Evolutionary conservation across 1,284 basidiomycete genomes (phyloP), one percentile per base, ranked within the genome.

Genomic region (Cutaneotrichosporon sp.): DNA sequence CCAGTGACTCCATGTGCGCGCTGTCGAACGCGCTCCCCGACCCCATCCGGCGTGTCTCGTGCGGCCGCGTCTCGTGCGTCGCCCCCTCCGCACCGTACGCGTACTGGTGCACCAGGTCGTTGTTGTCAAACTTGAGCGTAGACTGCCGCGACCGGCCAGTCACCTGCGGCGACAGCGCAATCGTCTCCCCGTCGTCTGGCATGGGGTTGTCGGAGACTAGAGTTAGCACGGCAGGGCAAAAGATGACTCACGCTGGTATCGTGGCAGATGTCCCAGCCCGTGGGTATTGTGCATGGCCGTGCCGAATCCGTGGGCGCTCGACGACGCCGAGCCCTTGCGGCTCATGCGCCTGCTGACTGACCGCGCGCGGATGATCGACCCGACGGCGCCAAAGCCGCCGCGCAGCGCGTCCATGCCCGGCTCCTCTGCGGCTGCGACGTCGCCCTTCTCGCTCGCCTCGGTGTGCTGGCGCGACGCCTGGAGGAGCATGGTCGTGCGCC

Each of bases 351-450:
- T 54, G 21, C 49, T 55, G 1, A 69, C 54, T 36, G 65, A 68
- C 46, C 87, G 80, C 0, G 90, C 90, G 12, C 91, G 84, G 55
- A 93, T 88, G 67, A 96, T 87, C 65, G 86, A 89, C 3, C 92
- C 91, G 47, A 94, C 78, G 0, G 89, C 81, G 4, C 90, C 89
- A 64, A 92, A 91, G 4, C 85, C 86, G n/a, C 90, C 90, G 22
- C 92, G 83, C 2, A 96, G 78, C 1, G 90, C 82, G 62, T 90
- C 90, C 71, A 93, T 87, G 2, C 91, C 90, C 0, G 91, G 75
- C 50, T 78, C 76, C 53, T 77, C 76, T 13, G 68, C 55, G 8
- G 71, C 65, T 4, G 68, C 59, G 8, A 75, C 62, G 30, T 68
- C 64, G 33, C 69, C 72, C 64, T 77, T 77, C 61, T 78, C 76